phyloP scores from a whole-genome alignment of 1,139 yeast species.

The Kluyveromyces sp. region DNA sequence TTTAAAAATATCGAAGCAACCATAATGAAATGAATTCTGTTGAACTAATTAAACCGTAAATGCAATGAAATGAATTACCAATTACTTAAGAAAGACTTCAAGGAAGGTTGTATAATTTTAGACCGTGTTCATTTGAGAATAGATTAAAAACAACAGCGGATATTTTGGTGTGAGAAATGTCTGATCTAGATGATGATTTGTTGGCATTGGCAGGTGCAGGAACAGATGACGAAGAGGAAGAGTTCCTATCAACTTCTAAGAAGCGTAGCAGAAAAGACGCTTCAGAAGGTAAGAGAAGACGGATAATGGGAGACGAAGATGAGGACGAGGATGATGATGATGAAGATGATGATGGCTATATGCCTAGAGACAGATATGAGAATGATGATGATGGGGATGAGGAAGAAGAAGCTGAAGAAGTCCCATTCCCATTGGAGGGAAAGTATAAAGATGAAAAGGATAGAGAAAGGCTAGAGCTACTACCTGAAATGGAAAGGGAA shows the following conservation, averaged over 20 bases:
- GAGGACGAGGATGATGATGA: constrained; percentile 31
- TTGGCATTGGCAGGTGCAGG: constrained; percentile 85
- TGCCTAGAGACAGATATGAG: constrained; percentile 20
- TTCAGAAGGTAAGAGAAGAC: constrained; percentile 22
- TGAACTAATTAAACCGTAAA: no score
- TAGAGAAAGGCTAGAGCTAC: constrained; percentile 51
- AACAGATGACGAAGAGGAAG: constrained; percentile 32
- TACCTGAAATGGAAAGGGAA: constrained; percentile 92
- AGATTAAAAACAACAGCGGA: no score
- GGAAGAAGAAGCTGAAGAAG: constrained; percentile 32
- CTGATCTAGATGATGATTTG: constrained; percentile 80
- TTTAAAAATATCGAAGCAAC: no score
- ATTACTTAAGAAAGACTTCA: neutral
- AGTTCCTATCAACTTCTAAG: constrained; percentile 22
- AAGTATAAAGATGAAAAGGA: constrained; percentile 81
- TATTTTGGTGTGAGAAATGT: constrained; percentile 23
- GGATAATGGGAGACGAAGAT: constrained; percentile 29
- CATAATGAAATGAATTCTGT: no score
- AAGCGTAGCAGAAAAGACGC: constrained; percentile 23
- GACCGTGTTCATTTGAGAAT: no score
- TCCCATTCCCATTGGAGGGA: constrained; percentile 92
- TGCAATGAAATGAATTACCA: neutral
- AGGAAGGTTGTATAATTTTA: no score
- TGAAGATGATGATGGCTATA: constrained; percentile 32
- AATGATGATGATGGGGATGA: constrained; percentile 21